Evolutionary conservation across 805 yeast genomes (phyloP), one percentile per base, ranked within the genome.

Genomic region (Candida wancherniae): DNA sequence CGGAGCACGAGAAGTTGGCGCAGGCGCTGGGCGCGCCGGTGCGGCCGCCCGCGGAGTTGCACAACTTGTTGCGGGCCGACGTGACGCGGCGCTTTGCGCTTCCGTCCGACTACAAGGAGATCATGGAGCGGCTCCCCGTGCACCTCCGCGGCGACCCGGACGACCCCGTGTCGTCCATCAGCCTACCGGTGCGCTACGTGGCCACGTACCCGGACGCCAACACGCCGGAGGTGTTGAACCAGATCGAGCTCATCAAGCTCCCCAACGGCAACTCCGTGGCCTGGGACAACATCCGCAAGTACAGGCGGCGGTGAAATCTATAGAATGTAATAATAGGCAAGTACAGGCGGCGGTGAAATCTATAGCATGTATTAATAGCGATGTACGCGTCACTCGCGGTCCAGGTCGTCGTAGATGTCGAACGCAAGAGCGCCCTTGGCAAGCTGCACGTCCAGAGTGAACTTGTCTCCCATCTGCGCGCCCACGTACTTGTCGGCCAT

Each of bases 271-370:
- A 65, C 36, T 45, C 60, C 9, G 33, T 65, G 24, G 71, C 62
- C 3, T 65, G 71, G 71, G 71, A 63, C 33, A 65, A 65, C 36
- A 42, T 65, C 27, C 50, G 56, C 31, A 62, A 61, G 44, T 65
- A 53, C 43, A 20, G 29, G 14, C 18, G 29, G 15, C 15, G 7
- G 9, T 33, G 19, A 24, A n/a, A n/a, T n/a, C n/a, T n/a, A n/a
- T n/a, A n/a, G n/a, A n/a, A n/a, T n/a, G n/a, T n/a, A n/a, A n/a
- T n/a, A n/a, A n/a, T n/a, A n/a, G n/a, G n/a, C n/a, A n/a, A n/a
- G n/a, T n/a, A n/a, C n/a, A n/a, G n/a, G n/a, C n/a, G n/a, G n/a
- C n/a, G n/a, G n/a, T n/a, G n/a, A n/a, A n/a, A n/a, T n/a, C n/a
- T n/a, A n/a, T n/a, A n/a, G n/a, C n/a, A n/a, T n/a, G n/a, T n/a